A percentile compares a stretch with the other conserved stretches of the same genome.
Conservation (phyloP, 2,329 filamentous ascomycete genomes). For the Bipolaris oryzae region DNA sequence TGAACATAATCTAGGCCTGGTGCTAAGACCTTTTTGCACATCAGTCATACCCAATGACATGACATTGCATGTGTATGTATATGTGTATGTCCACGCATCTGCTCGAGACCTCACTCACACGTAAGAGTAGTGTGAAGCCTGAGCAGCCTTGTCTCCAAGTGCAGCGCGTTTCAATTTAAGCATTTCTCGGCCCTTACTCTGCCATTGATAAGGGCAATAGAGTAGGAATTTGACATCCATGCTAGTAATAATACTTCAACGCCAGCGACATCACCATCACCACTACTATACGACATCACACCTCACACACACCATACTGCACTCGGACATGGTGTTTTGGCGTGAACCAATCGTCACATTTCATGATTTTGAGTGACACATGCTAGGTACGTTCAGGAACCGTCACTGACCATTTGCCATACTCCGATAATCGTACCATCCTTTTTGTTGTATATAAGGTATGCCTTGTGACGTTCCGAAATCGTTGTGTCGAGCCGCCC, state of each 20-base stretch:
- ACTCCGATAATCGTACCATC: constrained; percentile 43
- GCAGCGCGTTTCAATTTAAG: constrained; percentile 58
- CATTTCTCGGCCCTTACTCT: constrained; percentile 99
- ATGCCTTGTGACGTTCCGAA: constrained; percentile 35
- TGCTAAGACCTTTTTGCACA: no score
- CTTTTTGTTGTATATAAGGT: constrained; percentile 25
- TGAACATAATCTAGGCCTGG: neutral
- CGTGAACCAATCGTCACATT: constrained; percentile 48
- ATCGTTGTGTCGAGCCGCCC: constrained; percentile 38
- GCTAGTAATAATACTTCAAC: constrained; percentile 57
- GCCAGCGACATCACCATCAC: constrained; percentile 4
- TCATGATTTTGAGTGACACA: constrained; percentile 44
- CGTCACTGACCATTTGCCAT: constrained; percentile 38
- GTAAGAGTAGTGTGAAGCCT: constrained; percentile 21
- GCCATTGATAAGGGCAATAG: constrained; percentile 72
- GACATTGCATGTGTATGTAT: neutral
- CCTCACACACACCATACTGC: constrained; percentile 3
- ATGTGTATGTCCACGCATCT: constrained; percentile 34
- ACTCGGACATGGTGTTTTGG: constrained; percentile 23
- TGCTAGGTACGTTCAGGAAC: constrained; percentile 40
- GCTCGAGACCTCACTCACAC: constrained; percentile 27
- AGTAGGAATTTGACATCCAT: constrained; percentile 99
- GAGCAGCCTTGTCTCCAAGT: constrained; percentile 43
- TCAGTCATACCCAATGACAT: neutral
- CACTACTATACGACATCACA: constrained; percentile 2